These are phyloP conservation scores for Dissophora ornata DNA, from an alignment of 192 early-diverging fungal genomes.

Conservation along the genomic window DNA sequence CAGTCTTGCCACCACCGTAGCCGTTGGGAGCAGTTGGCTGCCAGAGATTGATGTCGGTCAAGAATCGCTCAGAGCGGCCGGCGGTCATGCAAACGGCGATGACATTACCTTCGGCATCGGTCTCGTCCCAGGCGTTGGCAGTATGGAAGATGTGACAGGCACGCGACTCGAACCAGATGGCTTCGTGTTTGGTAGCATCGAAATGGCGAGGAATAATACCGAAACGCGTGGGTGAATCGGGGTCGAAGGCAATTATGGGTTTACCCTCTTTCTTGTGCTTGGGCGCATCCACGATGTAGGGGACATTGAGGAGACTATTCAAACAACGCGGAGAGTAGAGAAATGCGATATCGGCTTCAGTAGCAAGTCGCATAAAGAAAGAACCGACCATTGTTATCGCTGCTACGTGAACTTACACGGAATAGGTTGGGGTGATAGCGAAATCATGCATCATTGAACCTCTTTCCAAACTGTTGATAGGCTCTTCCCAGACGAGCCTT, in stretches of 20 bases:
- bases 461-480: conserved; percentile 11
- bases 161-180: conserved; percentile 40
- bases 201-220: conserved; percentile 45
- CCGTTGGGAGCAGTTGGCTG: conserved; percentile 10
- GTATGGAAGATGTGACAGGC: conserved; percentile 50
- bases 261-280: conserved; percentile 11
- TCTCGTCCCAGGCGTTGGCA: conserved; percentile 46
- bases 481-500: conserved; percentile 29
- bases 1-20: conserved; percentile 35
- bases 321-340: no score
- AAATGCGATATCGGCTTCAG: no score
- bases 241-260: conserved; percentile 26
- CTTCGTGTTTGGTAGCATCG: conserved; percentile 18
- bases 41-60: conserved; percentile 36
- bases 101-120: conserved; percentile 28
- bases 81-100: conserved; percentile 43
- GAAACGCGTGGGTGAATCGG: conserved; percentile 14
- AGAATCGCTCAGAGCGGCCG: conserved; percentile 25
- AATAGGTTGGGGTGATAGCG: conserved; percentile 24
- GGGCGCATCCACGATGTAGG: conserved; percentile 5
- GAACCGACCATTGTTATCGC: no score
- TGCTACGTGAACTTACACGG: conserved; percentile 42
- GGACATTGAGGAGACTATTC: conserved; percentile 24
- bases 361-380: not conserved
- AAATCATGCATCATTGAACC: conserved; percentile 45